Evolutionary conservation across 129 eudicot genomes (phyloP).

Genomic region (Cynara cardunculus): DNA sequence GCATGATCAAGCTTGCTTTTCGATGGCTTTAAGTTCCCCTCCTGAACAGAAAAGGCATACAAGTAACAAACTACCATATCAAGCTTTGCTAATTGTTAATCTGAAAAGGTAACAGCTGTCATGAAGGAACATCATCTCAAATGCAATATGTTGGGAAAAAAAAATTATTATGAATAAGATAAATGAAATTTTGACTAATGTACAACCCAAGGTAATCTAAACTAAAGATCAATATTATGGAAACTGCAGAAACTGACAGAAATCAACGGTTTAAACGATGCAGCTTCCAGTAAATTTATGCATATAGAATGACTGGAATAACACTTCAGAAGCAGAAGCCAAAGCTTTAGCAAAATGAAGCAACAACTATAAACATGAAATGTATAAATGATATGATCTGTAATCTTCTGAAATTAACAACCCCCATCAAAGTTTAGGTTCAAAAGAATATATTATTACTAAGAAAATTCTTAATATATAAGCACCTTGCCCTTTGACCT

Average conservation of each 20-base stretch:
- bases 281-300: not conserved
- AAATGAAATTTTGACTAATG: not conserved
- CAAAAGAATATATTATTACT: not conserved
- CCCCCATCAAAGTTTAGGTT: not conserved
- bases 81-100: not conserved
- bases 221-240: not conserved
- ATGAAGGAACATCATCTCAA: not conserved
- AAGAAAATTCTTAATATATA: not conserved
- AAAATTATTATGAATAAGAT: not conserved
- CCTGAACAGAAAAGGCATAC: slow-evolving; percentile 43
- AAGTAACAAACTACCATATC: slow-evolving; percentile 8
- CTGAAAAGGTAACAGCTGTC: not conserved
- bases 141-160: not conserved
- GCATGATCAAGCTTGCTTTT: slow-evolving; percentile 73
- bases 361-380: not conserved
- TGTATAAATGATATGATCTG: not conserved
- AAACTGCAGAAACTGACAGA: too few species aligned
- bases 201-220: not conserved
- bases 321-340: not conserved
- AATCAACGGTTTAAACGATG: not conserved
- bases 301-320: not conserved
- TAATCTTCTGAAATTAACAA: not conserved
- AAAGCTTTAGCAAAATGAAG: not conserved
- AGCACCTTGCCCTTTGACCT: not conserved
- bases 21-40: slow-evolving; percentile 73